These are phyloP conservation scores for Desmodesmus armatus DNA, from an alignment of 139 green algal genomes.

Conservation along the genomic window DNA sequence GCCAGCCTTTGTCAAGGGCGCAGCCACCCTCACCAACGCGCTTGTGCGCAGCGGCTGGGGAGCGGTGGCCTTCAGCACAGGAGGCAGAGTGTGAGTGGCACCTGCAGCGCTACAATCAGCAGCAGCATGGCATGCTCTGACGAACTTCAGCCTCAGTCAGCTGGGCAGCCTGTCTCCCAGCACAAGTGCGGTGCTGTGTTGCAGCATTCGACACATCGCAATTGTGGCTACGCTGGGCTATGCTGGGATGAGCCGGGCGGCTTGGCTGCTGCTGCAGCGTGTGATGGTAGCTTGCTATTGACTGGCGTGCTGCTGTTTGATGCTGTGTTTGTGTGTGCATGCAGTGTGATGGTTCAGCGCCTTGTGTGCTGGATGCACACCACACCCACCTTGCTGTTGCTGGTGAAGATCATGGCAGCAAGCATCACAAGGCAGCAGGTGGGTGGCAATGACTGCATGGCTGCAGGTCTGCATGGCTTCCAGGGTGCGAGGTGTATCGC, in stretches of 20 bases:
- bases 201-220: too few relatives aligned
- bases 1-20: slow-evolving; percentile 66
- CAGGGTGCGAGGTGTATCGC: too few relatives aligned
- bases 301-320: neutral
- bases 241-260: too few relatives aligned
- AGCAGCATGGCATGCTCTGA: slow-evolving; percentile 3
- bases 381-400: slow-evolving; percentile 61
- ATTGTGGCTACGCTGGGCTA: neutral
- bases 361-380: slow-evolving; percentile 64
- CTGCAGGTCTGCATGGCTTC: too few relatives aligned
- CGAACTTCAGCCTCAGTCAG: too few relatives aligned
- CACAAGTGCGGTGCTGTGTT: too few relatives aligned
- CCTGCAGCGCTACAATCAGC: neutral
- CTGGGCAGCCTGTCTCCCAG: too few relatives aligned
- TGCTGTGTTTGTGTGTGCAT: neutral
- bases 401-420: slow-evolving; percentile 50
- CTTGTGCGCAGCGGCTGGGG: slow-evolving; percentile 42
- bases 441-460: too few relatives aligned
- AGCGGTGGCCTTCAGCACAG: neutral
- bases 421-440: slow-evolving; percentile 38
- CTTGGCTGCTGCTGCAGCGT: neutral
- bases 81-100: slow-evolving; percentile 33
- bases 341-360: slow-evolving; percentile 50
- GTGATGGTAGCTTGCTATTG: neutral
- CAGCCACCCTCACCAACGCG: slow-evolving; percentile 65